These are phyloP conservation scores for Pseudogymnoascus sp. DNA, from an alignment of 2,329 filamentous ascomycete species.

Conservation along the genomic window DNA sequence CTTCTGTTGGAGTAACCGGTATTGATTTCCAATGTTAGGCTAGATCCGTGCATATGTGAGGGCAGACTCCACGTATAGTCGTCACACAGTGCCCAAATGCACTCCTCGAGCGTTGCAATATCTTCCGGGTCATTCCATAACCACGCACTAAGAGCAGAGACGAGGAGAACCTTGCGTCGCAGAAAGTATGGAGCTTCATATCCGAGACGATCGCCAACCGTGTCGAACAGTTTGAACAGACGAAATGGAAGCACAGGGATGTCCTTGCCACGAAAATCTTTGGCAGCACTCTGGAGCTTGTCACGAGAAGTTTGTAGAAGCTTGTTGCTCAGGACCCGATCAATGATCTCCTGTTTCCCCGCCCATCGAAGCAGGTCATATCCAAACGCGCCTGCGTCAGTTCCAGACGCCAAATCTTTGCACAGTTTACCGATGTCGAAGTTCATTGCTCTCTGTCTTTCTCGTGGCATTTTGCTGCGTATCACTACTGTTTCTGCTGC, in stretches of 20 bases:
- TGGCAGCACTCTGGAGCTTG: not conserved
- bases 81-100: not conserved
- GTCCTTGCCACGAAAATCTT: not conserved
- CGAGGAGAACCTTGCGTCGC: not conserved
- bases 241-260: slow-evolving; percentile 1
- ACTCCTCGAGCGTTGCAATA: not conserved
- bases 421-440: not conserved
- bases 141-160: not conserved
- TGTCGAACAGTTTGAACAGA: not conserved
- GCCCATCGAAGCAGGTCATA: not conserved
- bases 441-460: not conserved
- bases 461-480: not conserved
- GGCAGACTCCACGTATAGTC: slow-evolving; percentile 5
- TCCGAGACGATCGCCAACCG: not conserved
- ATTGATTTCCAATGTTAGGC: not conserved
- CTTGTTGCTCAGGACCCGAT: not conserved
- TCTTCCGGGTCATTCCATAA: not conserved
- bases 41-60: not conserved
- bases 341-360: not conserved
- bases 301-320: not conserved
- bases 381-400: not conserved
- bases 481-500: not conserved
- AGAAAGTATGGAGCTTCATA: not conserved
- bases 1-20: not conserved
- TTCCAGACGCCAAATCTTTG: not conserved